Base-by-base conservation (phyloP, 176 grass and related monocot genomes). In the Pontederia crassipes region DNA sequence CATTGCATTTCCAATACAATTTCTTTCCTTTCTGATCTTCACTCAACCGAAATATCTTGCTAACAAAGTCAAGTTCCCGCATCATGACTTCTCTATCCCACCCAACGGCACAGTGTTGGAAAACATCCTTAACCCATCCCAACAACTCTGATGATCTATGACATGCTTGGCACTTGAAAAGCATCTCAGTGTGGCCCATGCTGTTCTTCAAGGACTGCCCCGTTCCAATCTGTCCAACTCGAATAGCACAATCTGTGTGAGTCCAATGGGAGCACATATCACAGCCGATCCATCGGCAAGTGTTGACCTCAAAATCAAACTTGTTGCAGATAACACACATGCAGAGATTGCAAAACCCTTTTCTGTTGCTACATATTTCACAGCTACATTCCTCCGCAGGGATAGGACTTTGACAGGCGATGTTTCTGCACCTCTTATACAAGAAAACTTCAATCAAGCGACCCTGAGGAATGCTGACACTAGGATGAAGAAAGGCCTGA, bases 271-370 rank as follows among this genome's bases (percentile, higher is more conserved):
- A 82, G 76, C 87, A 90, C 65, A 73, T 55, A 70, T 90, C 87
- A 67, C 92, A 97, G 0, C 87, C 92, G n/a, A 97, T 85, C 92
- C 92, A 90, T 11, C 81, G 78, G 57, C 87, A 97, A 27, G 87
- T 90, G 54, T 97, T 90, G 17, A 88, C 81, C 35, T 97, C 83
- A 52, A 90, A 97, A 71, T 97, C 92, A 64, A 88, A 97, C 61
- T 85, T 83, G 20, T 64, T 77, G 72, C 83, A 86, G 46, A 95
- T 75, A 50, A 97, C 83, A n/a, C 92, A 97, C 92, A 91, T 91
- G 52, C 92, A 97, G 26, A 88, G 75, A 28, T 83, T 91, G 74
- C 92, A 91, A 47, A 97, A 97, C 2, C 92, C 87, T 1, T 61
- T 91, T 76, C 83, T 85, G 14, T 8, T 66, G 17, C 55, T 70